Conservation (phyloP, 2,329 filamentous ascomycete species). For the Mollisia scopiformis region DNA sequence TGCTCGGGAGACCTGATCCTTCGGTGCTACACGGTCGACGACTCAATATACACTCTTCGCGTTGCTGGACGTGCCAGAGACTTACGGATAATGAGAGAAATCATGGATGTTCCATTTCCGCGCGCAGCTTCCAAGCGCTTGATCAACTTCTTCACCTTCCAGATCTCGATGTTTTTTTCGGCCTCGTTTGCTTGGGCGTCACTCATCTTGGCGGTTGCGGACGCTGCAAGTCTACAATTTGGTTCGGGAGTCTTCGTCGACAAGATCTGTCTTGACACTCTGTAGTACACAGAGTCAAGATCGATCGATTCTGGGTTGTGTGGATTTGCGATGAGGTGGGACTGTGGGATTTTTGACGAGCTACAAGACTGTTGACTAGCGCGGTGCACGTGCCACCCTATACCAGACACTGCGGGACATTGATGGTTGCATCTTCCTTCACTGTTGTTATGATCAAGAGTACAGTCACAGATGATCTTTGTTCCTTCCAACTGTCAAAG, state of each 20-base stretch:
- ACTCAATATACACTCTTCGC: not conserved
- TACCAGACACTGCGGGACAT: too few relatives aligned
- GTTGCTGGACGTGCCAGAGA: not conserved
- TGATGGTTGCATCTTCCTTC: too few relatives aligned
- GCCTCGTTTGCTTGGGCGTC: slow-evolving; percentile 87
- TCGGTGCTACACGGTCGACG: slow-evolving; percentile 71
- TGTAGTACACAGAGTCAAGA: slow-evolving; percentile 26
- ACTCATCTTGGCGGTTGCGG: slow-evolving; percentile 69
- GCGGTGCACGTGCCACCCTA: too few relatives aligned
- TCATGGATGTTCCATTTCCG: slow-evolving; percentile 99
- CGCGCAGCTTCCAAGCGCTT: slow-evolving; percentile 96
- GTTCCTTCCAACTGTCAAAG: too few relatives aligned
- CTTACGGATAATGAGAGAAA: slow-evolving; percentile 97
- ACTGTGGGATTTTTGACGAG: slow-evolving; percentile 15
- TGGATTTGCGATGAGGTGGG: slow-evolving; percentile 18
- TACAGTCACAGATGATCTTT: too few relatives aligned
- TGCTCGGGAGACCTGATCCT: slow-evolving; percentile 94
- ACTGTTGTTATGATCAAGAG: too few relatives aligned
- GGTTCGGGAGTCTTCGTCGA: slow-evolving; percentile 21
- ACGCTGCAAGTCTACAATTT: slow-evolving; percentile 25
- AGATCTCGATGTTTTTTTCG: slow-evolving; percentile 94
- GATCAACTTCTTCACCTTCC: slow-evolving; percentile 99
- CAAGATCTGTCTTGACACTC: slow-evolving; percentile 25
- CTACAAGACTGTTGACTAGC: too few relatives aligned
- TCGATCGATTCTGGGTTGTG: slow-evolving; percentile 16